These are phyloP conservation scores for Solanum lycopersicoides DNA, from an alignment of 257 asterid genomes.

Conservation along the genomic window DNA sequence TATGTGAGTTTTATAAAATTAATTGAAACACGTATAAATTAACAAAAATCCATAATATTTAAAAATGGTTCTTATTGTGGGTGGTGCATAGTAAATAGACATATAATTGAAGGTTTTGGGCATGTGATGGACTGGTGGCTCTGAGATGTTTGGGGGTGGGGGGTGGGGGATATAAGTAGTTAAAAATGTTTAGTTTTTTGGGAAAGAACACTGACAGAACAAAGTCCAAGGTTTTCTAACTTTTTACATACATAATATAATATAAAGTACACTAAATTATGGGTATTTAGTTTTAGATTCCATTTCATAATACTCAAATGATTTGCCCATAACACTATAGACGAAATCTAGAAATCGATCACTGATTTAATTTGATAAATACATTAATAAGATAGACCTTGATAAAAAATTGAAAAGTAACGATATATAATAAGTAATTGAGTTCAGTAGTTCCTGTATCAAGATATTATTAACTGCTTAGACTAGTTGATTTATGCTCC, in stretches of 20 bases:
- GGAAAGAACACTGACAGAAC: not conserved
- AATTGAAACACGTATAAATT: not conserved
- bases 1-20: not conserved
- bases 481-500: not conserved
- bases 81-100: too few relatives aligned
- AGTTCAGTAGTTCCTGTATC: too few relatives aligned
- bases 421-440: too few relatives aligned
- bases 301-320: not conserved
- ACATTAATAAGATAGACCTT: accelerated
- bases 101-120: not conserved
- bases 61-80: too few relatives aligned
- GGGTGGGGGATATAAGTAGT: not conserved
- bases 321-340: not conserved
- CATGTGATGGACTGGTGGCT: constrained; percentile 14
- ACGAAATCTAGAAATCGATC: too few relatives aligned
- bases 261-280: not conserved
- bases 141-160: not conserved
- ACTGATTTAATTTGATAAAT: too few relatives aligned
- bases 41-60: not conserved
- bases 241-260: not conserved
- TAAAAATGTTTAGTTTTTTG: not conserved
- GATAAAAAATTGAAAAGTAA: too few relatives aligned
- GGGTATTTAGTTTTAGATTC: not conserved
- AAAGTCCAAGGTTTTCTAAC: constrained; percentile 2
- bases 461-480: too few relatives aligned